phyloP scores from a whole-genome alignment of 2,329 filamentous ascomycete species.

The Penicillium sp. region DNA sequence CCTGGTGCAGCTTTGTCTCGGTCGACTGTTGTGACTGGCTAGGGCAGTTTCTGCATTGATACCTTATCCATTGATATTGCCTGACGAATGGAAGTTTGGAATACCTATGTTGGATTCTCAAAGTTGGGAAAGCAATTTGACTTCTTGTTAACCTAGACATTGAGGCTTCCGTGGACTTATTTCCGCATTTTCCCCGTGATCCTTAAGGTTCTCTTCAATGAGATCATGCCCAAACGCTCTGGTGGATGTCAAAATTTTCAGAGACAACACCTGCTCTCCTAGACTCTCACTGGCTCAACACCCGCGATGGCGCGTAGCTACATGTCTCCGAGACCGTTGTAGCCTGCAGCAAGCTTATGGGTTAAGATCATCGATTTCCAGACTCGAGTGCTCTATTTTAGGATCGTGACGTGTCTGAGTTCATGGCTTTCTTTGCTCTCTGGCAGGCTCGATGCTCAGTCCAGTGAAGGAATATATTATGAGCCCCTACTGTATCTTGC shows the following conservation, averaged over 20 bases:
- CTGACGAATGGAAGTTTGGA: too few species aligned
- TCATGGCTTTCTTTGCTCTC: background rate
- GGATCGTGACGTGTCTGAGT: background rate
- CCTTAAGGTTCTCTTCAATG: background rate
- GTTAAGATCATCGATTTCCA: too few species aligned
- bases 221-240: background rate
- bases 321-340: slow-evolving; percentile 5
- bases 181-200: background rate
- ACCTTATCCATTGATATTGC: background rate
- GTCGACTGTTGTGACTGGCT: background rate
- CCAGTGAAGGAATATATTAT: too few species aligned
- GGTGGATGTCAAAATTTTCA: background rate
- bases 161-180: background rate
- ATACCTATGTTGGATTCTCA: too few species aligned
- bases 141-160: background rate
- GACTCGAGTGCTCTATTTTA: background rate
- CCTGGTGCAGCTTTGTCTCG: background rate
- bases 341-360: slow-evolving; percentile 2
- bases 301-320: slow-evolving; percentile 12
- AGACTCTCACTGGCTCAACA: background rate
- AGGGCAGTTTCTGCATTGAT: background rate
- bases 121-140: background rate
- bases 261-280: background rate
- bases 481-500: too few species aligned
- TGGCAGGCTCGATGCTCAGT: too few species aligned